Evolutionary conservation across 371 early-diverging fungal species (phyloP).

Genomic region (Funneliformis caledonium): DNA sequence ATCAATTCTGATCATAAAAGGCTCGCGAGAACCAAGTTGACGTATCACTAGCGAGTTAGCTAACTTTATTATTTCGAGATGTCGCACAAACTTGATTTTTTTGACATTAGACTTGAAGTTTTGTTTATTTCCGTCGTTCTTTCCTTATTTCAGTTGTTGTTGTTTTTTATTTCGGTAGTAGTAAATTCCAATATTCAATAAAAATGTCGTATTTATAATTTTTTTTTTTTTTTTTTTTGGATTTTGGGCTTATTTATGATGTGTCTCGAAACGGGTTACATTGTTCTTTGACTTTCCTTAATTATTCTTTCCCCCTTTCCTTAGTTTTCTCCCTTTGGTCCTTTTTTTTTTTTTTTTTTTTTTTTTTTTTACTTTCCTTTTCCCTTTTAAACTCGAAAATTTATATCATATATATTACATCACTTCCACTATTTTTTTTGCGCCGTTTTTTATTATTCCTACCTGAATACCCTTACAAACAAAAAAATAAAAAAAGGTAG

Average conservation of each 20-base stretch:
- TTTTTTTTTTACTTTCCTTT: neutral
- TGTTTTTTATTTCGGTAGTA: conserved; percentile 3
- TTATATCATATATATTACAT: neutral
- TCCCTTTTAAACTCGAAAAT: neutral
- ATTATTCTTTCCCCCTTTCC: neutral
- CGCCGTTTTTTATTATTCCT: too few species aligned
- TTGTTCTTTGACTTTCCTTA: conserved; percentile 3
- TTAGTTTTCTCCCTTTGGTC: neutral
- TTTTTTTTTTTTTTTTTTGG: neutral
- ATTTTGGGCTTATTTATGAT: neutral
- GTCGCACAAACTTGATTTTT: neutral
- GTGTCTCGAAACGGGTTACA: conserved; percentile 3
- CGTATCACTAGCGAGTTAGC: neutral
- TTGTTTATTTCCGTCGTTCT: neutral
- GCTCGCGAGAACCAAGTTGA: too few species aligned
- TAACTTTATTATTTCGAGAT: neutral
- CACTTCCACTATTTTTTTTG: too few species aligned
- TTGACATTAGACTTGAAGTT: conserved; percentile 1
- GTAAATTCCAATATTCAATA: neutral
- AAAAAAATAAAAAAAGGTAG: too few species aligned
- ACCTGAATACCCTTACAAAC: too few species aligned
- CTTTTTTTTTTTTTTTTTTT: neutral
- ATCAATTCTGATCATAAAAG: neutral
- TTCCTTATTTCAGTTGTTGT: neutral
- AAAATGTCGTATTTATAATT: neutral